Evolutionary conservation across 176 grass and related monocot species (phyloP), one percentile per base, ranked within the genome.

Genomic region (Triticum urartu): DNA sequence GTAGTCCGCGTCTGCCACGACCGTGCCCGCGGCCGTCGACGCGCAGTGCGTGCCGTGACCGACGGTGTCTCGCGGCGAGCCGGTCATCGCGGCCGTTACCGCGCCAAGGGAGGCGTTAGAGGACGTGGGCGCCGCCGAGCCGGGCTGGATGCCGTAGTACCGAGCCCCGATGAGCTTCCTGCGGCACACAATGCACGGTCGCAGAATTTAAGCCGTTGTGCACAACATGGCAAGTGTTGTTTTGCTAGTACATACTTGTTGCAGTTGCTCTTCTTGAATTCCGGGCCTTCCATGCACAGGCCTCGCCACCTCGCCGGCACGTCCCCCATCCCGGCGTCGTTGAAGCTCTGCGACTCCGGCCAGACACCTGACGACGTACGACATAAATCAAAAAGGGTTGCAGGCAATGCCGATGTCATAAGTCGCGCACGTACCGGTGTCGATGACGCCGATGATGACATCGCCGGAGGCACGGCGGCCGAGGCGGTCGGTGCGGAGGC

Each of bases 161-260:
- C 96, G 93, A 25, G 93, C 96, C 64, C 96, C 96, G 34, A 98
- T 95, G 35, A 98, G 89, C 88, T 95, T 95, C 93, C 95, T 98
- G 83, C 26, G 77, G 40, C 10, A 79, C 65, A 13, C 12, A 5
- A 38, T 13, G 21, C 11, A 32, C 64, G 64, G 14, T 67, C 13
- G 28, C 34, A 71, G 8, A 42, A 25, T 32, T 61, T 79, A 38
- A 61, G 33, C 54, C 20, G 6, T 13, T 28, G 7, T 22, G 48
- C 39, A 74, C 17, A 13, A 18, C 15, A 54, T 2, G 15, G 47
- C 24, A 38, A 12, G 21, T 34, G 25, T 48, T 21, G 15, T 65
- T 40, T 72, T 2, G n/a, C 39, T 86, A 43, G 42, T 11, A 98
- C 95, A 18, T 54, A 54, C 50, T 92, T 98, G 81, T 98, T 98